These are phyloP conservation scores for Haplosporangium gracile DNA, from an alignment of 192 early-diverging fungal species.

Conservation along the genomic window DNA sequence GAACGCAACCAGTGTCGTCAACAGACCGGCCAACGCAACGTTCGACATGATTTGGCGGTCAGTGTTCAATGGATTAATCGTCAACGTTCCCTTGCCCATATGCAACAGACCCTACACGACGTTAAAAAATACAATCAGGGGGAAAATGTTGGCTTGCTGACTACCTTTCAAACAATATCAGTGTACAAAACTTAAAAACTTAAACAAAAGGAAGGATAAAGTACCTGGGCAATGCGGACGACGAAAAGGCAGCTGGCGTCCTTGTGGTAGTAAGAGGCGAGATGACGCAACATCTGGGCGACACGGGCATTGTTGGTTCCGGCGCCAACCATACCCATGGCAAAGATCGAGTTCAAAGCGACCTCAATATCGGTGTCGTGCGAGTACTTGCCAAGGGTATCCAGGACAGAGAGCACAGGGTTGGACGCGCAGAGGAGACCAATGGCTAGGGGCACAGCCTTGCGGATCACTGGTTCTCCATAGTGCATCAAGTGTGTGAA, in stretches of 20 bases:
- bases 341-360: constrained; percentile 96
- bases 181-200: neutral
- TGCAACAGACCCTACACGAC: constrained; percentile 78
- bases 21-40: constrained; percentile 86
- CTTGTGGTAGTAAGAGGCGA: constrained; percentile 97
- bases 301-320: constrained; percentile 99
- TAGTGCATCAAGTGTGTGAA: constrained; percentile 99
- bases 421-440: constrained; percentile 97
- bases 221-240: constrained; percentile 85
- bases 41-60: constrained; percentile 94
- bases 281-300: constrained; percentile 96
- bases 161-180: neutral
- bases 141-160: neutral
- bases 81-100: constrained; percentile 99
- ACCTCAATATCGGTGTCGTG: constrained; percentile 98
- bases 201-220: neutral
- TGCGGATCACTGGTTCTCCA: constrained; percentile 95
- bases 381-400: constrained; percentile 97
- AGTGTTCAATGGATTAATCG: constrained; percentile 95
- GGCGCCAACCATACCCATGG: constrained; percentile 98
- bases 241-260: constrained; percentile 90
- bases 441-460: constrained; percentile 94
- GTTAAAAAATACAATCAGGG: neutral
- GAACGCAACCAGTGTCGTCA: constrained; percentile 92
- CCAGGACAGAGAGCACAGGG: constrained; percentile 91